These are phyloP conservation scores for Arctium minus DNA, from an alignment of 129 eudicot genomes.

Conservation along the genomic window DNA sequence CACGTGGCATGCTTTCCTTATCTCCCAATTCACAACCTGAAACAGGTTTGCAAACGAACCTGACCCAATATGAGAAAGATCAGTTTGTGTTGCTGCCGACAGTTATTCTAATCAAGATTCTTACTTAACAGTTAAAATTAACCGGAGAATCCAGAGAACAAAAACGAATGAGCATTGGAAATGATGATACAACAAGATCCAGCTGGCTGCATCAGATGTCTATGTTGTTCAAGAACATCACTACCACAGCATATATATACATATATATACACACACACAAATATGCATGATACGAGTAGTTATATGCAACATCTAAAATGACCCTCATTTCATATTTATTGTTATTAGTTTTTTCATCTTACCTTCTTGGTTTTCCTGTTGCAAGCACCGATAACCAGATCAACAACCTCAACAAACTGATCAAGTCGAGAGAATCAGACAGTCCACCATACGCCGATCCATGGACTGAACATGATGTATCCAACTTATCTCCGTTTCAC, in stretches of 20 bases:
- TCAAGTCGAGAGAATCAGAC: slow-evolving; percentile 16
- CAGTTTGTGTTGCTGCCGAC: not conserved
- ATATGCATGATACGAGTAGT: not conserved
- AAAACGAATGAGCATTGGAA: slow-evolving; percentile 10
- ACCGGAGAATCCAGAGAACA: not conserved
- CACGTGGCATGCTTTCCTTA: no score
- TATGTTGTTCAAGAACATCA: not conserved
- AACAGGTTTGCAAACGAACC: no score
- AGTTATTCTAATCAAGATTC: not conserved
- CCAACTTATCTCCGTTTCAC: slow-evolving; percentile 17
- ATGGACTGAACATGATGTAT: slow-evolving; percentile 18
- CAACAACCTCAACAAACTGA: slow-evolving; percentile 26
- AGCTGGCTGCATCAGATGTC: not conserved
- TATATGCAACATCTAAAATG: slow-evolving; percentile 3
- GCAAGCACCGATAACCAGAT: slow-evolving; percentile 25
- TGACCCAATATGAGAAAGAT: no score
- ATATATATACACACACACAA: not conserved
- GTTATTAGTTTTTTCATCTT: slow-evolving; percentile 5
- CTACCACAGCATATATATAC: not conserved
- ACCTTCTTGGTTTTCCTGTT: slow-evolving; percentile 3
- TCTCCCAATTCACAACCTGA: no score
- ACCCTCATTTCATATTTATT: not conserved
- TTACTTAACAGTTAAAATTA: not conserved
- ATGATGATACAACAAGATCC: slow-evolving; percentile 13
- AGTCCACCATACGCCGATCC: not conserved